Evolutionary conservation across 2,329 filamentous ascomycete species (phyloP).

Genomic region (Fusarium nanum): DNA sequence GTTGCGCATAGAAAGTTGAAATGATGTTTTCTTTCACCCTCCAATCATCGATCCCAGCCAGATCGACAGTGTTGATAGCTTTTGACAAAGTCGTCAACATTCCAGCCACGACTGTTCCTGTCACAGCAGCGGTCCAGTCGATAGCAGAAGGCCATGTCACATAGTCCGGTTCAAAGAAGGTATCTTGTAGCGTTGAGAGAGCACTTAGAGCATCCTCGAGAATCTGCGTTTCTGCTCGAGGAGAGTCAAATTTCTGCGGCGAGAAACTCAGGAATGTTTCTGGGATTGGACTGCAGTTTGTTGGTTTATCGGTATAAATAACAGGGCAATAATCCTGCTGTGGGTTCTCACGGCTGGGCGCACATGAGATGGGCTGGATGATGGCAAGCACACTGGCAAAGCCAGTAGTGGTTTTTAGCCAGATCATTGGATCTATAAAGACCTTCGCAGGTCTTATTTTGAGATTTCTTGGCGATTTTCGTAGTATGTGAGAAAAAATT

Average conservation of each 20-base stretch:
- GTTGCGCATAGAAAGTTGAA: constrained; percentile 82
- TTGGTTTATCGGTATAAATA: constrained; percentile 34
- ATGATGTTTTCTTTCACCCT: constrained; percentile 80
- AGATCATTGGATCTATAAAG: constrained; percentile 21
- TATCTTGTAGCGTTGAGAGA: constrained; percentile 79
- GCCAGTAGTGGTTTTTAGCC: constrained; percentile 25
- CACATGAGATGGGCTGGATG: constrained; percentile 21
- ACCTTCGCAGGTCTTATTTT: not conserved
- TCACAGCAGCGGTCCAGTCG: constrained; percentile 92
- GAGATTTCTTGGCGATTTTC: not conserved
- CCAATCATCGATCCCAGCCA: constrained; percentile 53
- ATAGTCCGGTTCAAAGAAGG: constrained; percentile 80
- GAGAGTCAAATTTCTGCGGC: constrained; percentile 5
- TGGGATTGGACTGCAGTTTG: constrained; percentile 35
- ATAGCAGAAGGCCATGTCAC: constrained; percentile 88
- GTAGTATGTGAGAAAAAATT: not conserved
- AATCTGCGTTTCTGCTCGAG: constrained; percentile 40
- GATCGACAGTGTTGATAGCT: constrained; percentile 58
- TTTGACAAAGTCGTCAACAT: constrained; percentile 77
- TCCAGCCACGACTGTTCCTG: constrained; percentile 82
- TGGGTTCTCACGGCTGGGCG: constrained; percentile 18
- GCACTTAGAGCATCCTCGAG: constrained; percentile 69
- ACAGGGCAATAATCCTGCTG: constrained; percentile 40
- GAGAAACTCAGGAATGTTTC: constrained; percentile 40
- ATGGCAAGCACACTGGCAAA: constrained; percentile 17